These are phyloP conservation scores for Lippia alba DNA, from an alignment of 305 asterid species.

Conservation along the genomic window DNA sequence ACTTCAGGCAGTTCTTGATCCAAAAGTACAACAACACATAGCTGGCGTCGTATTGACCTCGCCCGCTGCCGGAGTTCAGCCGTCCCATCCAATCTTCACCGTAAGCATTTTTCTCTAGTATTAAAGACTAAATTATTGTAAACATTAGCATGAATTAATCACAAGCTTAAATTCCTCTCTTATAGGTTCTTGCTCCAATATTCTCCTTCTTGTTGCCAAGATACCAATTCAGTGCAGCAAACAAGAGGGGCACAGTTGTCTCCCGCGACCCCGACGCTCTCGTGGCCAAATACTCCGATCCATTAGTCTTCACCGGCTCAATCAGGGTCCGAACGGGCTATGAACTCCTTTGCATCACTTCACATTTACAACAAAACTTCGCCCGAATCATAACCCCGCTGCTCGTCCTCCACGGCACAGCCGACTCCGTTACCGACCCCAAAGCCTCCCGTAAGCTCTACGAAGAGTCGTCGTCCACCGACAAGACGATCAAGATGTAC, in stretches of 20 bases:
- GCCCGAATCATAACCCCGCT: slow-evolving; percentile 62
- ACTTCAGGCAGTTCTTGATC: slow-evolving; percentile 77
- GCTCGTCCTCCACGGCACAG: slow-evolving; percentile 84
- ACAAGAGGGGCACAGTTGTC: slow-evolving; percentile 65
- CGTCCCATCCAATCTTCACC: slow-evolving; percentile 79
- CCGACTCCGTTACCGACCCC: slow-evolving; percentile 83
- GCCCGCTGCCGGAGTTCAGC: slow-evolving; percentile 94
- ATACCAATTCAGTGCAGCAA: slow-evolving; percentile 83
- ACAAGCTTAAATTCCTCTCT: background rate
- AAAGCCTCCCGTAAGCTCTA: slow-evolving; percentile 72
- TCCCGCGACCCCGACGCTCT: slow-evolving; percentile 86
- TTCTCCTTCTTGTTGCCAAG: slow-evolving; percentile 76
- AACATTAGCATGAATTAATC: background rate
- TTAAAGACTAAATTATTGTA: too few species aligned
- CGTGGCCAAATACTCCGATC: slow-evolving; percentile 82
- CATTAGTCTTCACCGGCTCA: slow-evolving; percentile 89
- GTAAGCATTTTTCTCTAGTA: slow-evolving; percentile 43
- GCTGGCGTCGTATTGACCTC: slow-evolving; percentile 82
- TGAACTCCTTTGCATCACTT: slow-evolving; percentile 66
- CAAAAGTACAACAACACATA: slow-evolving; percentile 58
- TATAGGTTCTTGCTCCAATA: slow-evolving; percentile 81
- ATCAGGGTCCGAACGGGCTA: slow-evolving; percentile 86
- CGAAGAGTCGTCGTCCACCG: slow-evolving; percentile 71
- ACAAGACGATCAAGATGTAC: slow-evolving; percentile 69
- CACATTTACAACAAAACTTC: slow-evolving; percentile 70